Percentiles rank a stretch among this genome's conserved stretches.
Evolutionary conservation across 768 basidiomycete species (phyloP).

Genomic region (Phlebiopsis gigantea): DNA sequence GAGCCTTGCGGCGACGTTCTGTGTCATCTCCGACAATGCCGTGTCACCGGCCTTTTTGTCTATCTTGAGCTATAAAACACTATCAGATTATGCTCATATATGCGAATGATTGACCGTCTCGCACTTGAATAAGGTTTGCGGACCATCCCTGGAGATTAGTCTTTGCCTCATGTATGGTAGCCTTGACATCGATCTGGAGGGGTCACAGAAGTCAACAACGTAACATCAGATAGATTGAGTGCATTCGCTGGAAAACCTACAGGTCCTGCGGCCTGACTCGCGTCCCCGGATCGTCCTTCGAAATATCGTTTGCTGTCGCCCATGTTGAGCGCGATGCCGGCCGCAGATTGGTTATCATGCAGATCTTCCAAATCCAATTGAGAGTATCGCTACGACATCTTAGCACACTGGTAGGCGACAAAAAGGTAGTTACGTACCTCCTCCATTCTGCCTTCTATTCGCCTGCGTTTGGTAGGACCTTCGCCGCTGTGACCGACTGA

Average conservation of each 20-base stretch:
- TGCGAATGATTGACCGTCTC: conserved; percentile 9
- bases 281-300: conserved; percentile 45
- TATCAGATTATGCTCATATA: not conserved
- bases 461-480: conserved; percentile 55
- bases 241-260: conserved; percentile 14
- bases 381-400: conserved; percentile 28
- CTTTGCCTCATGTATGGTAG: conserved; percentile 43
- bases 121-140: conserved; percentile 49
- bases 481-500: conserved; percentile 43
- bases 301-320: conserved; percentile 81
- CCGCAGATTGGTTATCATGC: conserved; percentile 56
- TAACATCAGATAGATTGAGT: conserved; percentile 21
- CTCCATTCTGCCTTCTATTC: conserved; percentile 34
- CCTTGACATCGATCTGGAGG: conserved; percentile 36
- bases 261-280: conserved; percentile 14
- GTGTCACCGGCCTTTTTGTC: conserved; percentile 65
- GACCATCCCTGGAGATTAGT: conserved; percentile 53
- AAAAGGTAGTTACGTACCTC: conserved; percentile 32
- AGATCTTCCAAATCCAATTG: conserved; percentile 87
- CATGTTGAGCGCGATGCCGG: conserved; percentile 81
- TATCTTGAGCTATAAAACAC: conserved; percentile 48
- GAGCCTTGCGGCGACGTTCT: conserved; percentile 68
- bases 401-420: not conserved
- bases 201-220: not conserved
- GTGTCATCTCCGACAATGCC: conserved; percentile 70